These are phyloP conservation scores for Gyromitra esculenta DNA, from an alignment of 2,329 filamentous ascomycete species.

Conservation along the genomic window DNA sequence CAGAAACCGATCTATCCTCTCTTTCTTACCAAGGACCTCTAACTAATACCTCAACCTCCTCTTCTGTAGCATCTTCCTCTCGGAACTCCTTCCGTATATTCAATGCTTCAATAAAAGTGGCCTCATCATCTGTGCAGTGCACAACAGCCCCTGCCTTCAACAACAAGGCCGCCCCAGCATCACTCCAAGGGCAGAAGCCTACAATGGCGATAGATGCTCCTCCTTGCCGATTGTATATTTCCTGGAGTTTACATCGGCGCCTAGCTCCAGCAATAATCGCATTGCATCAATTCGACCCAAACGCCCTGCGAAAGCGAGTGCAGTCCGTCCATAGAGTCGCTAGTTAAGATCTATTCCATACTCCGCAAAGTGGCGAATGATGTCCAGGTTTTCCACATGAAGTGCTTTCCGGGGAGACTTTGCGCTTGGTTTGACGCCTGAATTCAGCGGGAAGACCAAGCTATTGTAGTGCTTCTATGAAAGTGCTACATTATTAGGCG, in stretches of 20 bases:
- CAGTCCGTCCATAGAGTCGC: background rate
- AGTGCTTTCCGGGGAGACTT: background rate
- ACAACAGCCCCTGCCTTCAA: background rate
- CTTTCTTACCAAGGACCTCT: conserved; percentile 2
- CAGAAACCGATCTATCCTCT: background rate
- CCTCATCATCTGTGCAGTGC: background rate
- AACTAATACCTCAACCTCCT: background rate
- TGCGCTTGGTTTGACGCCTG: background rate
- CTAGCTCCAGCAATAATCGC: background rate
- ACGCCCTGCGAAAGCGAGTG: conserved; percentile 1
- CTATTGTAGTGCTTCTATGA: background rate
- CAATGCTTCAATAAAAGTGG: background rate
- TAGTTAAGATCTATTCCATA: conserved; percentile 2
- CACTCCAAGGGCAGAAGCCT: background rate
- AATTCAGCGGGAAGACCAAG: background rate
- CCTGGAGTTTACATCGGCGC: background rate
- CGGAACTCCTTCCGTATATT: conserved; percentile 5
- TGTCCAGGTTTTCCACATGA: background rate
- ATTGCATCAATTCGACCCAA: background rate
- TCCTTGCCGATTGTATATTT: background rate
- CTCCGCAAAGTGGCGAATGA: background rate
- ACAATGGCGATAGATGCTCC: background rate
- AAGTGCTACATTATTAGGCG: background rate
- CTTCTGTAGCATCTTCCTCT: background rate
- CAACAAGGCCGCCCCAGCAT: conserved; percentile 1